These are phyloP conservation scores for Rhodotorula sphaerocarpa DNA, from an alignment of 768 basidiomycete species.

Conservation along the genomic window DNA sequence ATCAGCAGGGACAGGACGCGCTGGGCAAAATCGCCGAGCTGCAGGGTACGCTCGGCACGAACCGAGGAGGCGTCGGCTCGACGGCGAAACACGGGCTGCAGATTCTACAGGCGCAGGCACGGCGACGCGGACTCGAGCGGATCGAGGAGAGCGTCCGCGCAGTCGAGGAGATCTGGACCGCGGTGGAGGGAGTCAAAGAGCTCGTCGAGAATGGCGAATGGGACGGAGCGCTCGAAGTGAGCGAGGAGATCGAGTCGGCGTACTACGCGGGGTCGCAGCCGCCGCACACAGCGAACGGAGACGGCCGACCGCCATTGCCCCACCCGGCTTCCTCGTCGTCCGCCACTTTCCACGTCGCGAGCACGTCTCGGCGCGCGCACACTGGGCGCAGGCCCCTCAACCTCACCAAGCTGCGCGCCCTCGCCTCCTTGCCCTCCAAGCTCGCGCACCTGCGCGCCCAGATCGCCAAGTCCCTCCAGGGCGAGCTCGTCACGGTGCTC, in stretches of 20 bases:
- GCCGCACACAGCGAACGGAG: background rate
- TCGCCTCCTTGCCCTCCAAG: conserved; percentile 64
- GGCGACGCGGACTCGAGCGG: conserved; percentile 56
- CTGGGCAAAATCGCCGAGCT: conserved; percentile 65
- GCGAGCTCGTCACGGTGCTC: conserved; percentile 66
- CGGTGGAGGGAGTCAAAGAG: conserved; percentile 65
- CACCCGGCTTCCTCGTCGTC: conserved; percentile 13
- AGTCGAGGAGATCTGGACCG: conserved; percentile 57
- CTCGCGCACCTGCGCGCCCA: conserved; percentile 63
- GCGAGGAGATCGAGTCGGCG: conserved; percentile 56
- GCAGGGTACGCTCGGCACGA: conserved; percentile 52
- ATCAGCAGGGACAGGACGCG: conserved; percentile 77
- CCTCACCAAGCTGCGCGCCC: conserved; percentile 62
- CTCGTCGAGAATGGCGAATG: conserved; percentile 80
- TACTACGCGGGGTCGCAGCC: conserved; percentile 11
- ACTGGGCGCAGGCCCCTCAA: conserved; percentile 45
- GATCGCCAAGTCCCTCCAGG: conserved; percentile 66
- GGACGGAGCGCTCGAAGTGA: conserved; percentile 69
- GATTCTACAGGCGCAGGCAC: conserved; percentile 52
- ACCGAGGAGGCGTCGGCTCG: conserved; percentile 46
- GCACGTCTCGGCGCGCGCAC: conserved; percentile 2
- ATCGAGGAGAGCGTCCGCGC: conserved; percentile 46
- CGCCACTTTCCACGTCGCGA: background rate
- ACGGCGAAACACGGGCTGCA: conserved; percentile 69
- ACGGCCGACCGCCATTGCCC: conserved; percentile 8